Evolutionary conservation across 306 rosid species (phyloP).

Genomic region (Potentilla sterilis): DNA sequence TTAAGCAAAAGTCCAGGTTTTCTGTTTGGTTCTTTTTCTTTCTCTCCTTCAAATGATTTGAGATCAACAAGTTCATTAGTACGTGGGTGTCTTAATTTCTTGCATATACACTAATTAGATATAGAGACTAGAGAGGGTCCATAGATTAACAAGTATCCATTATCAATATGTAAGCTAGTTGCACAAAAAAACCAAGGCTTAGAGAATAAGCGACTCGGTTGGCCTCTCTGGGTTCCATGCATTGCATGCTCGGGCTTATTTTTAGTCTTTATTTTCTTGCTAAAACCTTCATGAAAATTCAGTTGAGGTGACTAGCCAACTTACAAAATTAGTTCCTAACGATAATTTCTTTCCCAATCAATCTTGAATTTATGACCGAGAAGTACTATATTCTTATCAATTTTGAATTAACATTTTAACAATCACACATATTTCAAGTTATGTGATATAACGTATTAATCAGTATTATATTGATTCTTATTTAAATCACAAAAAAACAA

Average conservation of each 20-base stretch:
- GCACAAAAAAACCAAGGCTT: background rate
- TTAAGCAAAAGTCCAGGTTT: no score
- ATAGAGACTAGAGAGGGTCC: background rate
- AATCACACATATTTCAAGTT: background rate
- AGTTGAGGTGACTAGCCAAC: conserved; percentile 6
- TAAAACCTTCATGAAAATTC: background rate
- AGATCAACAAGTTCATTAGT: no score
- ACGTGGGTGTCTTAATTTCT: background rate
- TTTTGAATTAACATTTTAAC: background rate
- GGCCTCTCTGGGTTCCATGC: background rate
- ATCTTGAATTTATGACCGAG: background rate
- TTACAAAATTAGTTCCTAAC: background rate
- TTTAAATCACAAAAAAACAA: no score
- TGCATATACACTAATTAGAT: background rate
- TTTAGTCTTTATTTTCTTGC: background rate
- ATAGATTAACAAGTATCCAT: background rate
- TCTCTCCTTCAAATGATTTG: background rate
- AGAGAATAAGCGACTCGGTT: background rate
- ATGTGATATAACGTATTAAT: background rate
- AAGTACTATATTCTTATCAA: background rate
- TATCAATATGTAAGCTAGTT: background rate
- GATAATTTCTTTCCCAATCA: background rate
- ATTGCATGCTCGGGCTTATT: background rate
- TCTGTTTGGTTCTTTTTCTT: no score
- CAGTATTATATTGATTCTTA: no score